Base-by-base conservation (phyloP, 495 filamentous ascomycete genomes). In the Penicillium alfredii region DNA sequence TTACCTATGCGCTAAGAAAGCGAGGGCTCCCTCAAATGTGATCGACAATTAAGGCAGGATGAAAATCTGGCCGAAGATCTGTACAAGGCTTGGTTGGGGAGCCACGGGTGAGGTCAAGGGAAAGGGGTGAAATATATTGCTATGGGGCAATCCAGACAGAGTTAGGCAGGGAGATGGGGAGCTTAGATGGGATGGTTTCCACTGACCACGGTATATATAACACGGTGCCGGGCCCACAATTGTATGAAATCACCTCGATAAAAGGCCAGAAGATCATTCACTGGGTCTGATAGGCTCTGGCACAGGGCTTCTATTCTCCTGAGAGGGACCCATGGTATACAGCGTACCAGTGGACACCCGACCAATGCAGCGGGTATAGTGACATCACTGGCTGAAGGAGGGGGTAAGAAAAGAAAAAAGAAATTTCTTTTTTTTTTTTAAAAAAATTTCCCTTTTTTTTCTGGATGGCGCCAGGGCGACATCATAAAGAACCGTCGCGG, bases 351-450 rank as follows among this genome's bases (percentile, higher is more conserved):
- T n/a, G n/a, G n/a, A n/a, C n/a, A n/a, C n/a, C n/a, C n/a, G n/a
- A n/a, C n/a, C n/a, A n/a, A n/a, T n/a, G n/a, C n/a, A n/a, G n/a
- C n/a, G n/a, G n/a, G 37, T 22, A 29, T 13, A 32, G 41, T 58
- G 54, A 55, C 54, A 58, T 58, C 51, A 58, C 51, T 55, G 45
- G 53, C 39, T 44, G 30, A 50, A 39, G 24, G 27, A 31, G 33
- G 23, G 30, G 30, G 40, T 25, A 18, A 10, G 18, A 21, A 23
- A 11, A 21, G n/a, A 25, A 13, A 6, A 12, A 16, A 18, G 26
- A 28, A n/a, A n/a, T n/a, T n/a, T n/a, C n/a, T n/a, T n/a, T n/a
- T n/a, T n/a, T n/a, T n/a, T n/a, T n/a, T n/a, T n/a, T n/a, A n/a
- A n/a, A n/a, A n/a, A n/a, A n/a, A n/a, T n/a, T 25, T 8, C 11